Base-by-base conservation (phyloP, 2,329 filamentous ascomycete species). In the Alternaria postmessia region DNA sequence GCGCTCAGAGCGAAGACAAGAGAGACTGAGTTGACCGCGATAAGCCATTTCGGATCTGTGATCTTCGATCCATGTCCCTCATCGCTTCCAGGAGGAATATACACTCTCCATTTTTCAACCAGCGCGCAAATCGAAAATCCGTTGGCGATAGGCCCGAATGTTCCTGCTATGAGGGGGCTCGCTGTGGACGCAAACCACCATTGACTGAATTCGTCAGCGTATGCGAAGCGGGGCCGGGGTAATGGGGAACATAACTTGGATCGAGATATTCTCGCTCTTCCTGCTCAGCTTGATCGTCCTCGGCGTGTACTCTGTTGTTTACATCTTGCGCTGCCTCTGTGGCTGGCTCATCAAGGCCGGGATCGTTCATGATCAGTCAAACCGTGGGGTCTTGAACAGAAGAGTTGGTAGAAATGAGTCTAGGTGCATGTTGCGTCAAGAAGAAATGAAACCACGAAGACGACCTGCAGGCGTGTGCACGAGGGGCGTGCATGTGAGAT, bases 151-250 rank as follows among this genome's bases (percentile, higher is more conserved):
- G 84, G 84, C 0, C 84, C 84, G 66, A 86, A 85, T 0, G 84
- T 86, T 44, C 80, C 80, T 4, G 86, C 86, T 36, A 87, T 77
- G 3, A 88, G 77, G 14, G 87, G 87, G 66, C 84, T 85, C 32
- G 82, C 85, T 8, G 86, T 88, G 20, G 83, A 86, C 3, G 86
- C 85, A 68, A 88, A 85, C 86, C 86, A 89, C 85, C 86, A 88
- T 56, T 82, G 80, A 68, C 81, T 83, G 44, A 7, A 12, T 18
- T 14, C n/a, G 43, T 73, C 49, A 69, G 61, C 41, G 28, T 42
- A 46, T 38, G 28, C 9, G 16, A 20, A 42, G 18, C 6, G 46
- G 16, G 18, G 9, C 20, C 18, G 6, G 9, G 4, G 26, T 26
- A 48, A 20, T 44, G 20, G 8, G 26, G 12, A 28, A 36, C 68